Base-by-base conservation (phyloP, 345 rosid species). In the Salix brachista region DNA sequence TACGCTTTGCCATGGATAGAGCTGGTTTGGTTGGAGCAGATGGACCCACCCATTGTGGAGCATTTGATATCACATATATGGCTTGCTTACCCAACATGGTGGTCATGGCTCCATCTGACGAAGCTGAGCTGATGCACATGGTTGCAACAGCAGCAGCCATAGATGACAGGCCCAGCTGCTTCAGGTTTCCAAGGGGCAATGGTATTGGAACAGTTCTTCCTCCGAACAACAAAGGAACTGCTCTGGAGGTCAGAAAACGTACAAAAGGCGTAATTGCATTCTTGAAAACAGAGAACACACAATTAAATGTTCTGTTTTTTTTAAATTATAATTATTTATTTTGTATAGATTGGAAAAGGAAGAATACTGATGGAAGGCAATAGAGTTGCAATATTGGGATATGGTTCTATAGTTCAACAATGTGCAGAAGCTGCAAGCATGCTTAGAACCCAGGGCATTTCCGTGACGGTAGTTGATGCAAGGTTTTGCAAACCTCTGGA, bases 401-500 rank as follows among this genome's bases (percentile, higher is more conserved):
- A 90, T 3, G 98, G 98, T 44, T 83, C 97, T 5, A 82, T 91
- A 10, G 92, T 94, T 81, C 95, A 92, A 71, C 89, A 82, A 73
- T 94, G 97, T 73, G 39, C 83, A 26, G 86, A 83, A 75, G 94
- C 98, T 17, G 89, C 88, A 73, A 70, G 54, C 48, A 80, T 81
- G 82, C 94, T 92, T 11, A 67, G 72, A 72, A 70, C 76, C 61
- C 81, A 67, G 6, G 89, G 82, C 77, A 69, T 91, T 14, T 69
- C 67, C 32, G 82, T 91, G 32, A 94, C 97, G 7, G 88, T 94
- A 10, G 98, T 92, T 0, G 97, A 94, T 78, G 98, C 97, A 48
- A 87, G 97, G 80, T 94, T 94, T 75, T 94, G 98, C 87, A 94
- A 92, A 80, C 97, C 98, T 9, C 73, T 94, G 75, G 98, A 94